Conservation (phyloP, 257 asterid species). For the Ilex aquifolium region DNA sequence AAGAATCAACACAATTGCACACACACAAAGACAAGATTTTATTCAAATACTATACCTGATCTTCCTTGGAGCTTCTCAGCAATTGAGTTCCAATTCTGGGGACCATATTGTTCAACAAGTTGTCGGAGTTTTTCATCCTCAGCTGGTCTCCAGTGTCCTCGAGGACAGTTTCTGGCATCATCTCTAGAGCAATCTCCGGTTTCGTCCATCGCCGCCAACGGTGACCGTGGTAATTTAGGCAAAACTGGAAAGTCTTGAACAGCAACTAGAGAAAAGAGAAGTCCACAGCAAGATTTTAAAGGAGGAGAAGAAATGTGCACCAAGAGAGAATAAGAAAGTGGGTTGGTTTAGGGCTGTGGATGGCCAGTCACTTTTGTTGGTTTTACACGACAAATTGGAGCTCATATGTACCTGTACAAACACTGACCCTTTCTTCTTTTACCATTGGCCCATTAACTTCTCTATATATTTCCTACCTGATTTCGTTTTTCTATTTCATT, state of each 20-base stretch:
- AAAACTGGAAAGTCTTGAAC: neutral
- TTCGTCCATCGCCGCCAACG: constrained; percentile 38
- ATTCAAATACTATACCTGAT: constrained; percentile 45
- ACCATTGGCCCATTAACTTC: constrained; percentile 20
- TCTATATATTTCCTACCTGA: neutral
- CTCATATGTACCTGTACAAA: constrained; percentile 15
- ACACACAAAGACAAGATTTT: neutral
- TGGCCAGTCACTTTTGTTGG: constrained; percentile 46
- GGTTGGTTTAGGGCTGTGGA: constrained; percentile 30
- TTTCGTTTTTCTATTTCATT: too few species aligned
- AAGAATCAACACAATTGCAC: neutral
- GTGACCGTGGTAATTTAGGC: neutral
- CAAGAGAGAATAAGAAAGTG: constrained; percentile 23
- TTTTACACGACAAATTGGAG: constrained; percentile 57
- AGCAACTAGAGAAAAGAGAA: constrained; percentile 8
- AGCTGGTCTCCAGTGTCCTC: constrained; percentile 96
- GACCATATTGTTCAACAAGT: constrained; percentile 76
- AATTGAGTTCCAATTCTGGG: constrained; percentile 93
- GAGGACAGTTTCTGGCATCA: constrained; percentile 62
- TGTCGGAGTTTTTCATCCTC: constrained; percentile 81
- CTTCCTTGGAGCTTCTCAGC: constrained; percentile 96
- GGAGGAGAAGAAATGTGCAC: constrained; percentile 11
- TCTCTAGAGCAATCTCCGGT: constrained; percentile 30
- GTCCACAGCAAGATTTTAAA: constrained; percentile 1
- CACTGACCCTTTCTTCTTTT: constrained; percentile 22